phyloP scores from a whole-genome alignment of 306 rosid species.

The Ormosia emarginata region DNA sequence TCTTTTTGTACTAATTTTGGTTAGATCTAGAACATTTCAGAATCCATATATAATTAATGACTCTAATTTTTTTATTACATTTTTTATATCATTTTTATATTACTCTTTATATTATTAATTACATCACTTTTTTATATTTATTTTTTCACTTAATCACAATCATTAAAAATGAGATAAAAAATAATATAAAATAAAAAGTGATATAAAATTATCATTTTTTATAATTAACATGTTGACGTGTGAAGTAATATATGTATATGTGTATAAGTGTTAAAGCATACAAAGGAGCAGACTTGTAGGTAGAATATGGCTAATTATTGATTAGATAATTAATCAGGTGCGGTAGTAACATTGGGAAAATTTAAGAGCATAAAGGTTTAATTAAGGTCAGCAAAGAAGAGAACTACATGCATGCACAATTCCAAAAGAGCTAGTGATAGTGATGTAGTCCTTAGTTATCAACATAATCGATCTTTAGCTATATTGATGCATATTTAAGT shows the following conservation, averaged over 20 bases:
- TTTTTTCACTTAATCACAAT: too few relatives aligned
- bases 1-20: too few relatives aligned
- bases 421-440: constrained; percentile 12
- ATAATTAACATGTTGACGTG: neutral
- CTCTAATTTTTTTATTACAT: too few relatives aligned
- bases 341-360: constrained; percentile 13
- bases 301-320: constrained; percentile 16
- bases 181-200: too few relatives aligned
- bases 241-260: neutral
- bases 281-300: neutral
- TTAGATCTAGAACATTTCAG: too few relatives aligned
- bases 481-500: constrained; percentile 9
- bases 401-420: constrained; percentile 29
- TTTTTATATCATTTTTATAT: too few relatives aligned
- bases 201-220: too few relatives aligned
- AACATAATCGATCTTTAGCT: constrained; percentile 11
- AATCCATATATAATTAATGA: too few relatives aligned
- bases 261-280: neutral
- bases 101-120: too few relatives aligned
- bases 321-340: constrained; percentile 12
- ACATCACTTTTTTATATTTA: too few relatives aligned
- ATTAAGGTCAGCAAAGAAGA: neutral
- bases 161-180: too few relatives aligned
- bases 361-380: constrained; percentile 7
- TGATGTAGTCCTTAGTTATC: constrained; percentile 26